These are phyloP conservation scores for Vaccinium macrocarpon DNA, from an alignment of 148 eudicot genomes.

Conservation along the genomic window DNA sequence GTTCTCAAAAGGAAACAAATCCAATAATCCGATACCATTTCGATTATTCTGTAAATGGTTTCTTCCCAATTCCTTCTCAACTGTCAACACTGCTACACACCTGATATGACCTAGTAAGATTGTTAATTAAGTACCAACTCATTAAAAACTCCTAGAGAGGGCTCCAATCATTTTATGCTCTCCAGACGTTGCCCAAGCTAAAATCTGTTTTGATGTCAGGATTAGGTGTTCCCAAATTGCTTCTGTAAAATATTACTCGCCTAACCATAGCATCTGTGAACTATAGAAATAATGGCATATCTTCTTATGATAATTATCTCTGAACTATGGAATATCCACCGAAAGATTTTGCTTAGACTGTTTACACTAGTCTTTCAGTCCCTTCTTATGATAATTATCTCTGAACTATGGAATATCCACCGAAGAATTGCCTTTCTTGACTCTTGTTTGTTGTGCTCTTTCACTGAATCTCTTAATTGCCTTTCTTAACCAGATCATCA, in stretches of 20 bases:
- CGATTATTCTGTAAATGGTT: not conserved
- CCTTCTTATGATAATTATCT: not conserved
- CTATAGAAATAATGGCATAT: not conserved
- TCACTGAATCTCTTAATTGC: not conserved
- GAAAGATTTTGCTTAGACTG: not conserved
- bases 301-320: not conserved
- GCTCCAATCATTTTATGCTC: not conserved
- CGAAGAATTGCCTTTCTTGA: not conserved
- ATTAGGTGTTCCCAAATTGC: not conserved
- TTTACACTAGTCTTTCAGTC: not conserved
- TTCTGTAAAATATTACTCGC: not conserved
- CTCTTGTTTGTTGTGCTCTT: not conserved
- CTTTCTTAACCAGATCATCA: not conserved
- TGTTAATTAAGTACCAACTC: not conserved
- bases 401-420: no score
- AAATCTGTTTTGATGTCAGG: not conserved
- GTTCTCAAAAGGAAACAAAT: not conserved
- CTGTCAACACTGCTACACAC: not conserved
- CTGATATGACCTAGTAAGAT: not conserved
- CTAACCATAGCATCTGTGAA: not conserved
- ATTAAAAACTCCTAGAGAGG: not conserved
- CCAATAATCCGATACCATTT: not conserved
- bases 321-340: not conserved
- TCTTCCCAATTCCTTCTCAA: not conserved
- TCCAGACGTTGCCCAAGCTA: not conserved